These are phyloP conservation scores for Pichia sporocuriosa DNA, from an alignment of 805 yeast species.

Conservation along the genomic window DNA sequence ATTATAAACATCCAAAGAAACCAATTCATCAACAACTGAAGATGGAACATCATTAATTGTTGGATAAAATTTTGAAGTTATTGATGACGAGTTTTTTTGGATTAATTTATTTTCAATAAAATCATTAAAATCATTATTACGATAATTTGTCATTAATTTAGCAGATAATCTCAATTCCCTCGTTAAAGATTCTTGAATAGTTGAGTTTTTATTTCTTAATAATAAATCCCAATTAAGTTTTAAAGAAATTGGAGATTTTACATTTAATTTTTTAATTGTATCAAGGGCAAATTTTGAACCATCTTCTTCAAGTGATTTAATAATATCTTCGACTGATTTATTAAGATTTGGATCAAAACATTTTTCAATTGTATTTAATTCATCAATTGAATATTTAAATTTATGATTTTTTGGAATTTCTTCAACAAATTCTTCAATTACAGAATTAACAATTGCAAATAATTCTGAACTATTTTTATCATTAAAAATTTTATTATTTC, in stretches of 20 bases:
- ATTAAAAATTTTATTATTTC: slow-evolving; percentile 15
- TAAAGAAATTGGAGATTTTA: slow-evolving; percentile 74
- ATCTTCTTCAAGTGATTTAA: slow-evolving; percentile 44
- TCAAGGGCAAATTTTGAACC: slow-evolving; percentile 60
- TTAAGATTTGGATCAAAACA: slow-evolving; percentile 48
- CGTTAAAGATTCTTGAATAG: slow-evolving; percentile 59
- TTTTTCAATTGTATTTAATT: slow-evolving; percentile 58
- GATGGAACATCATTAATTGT: slow-evolving; percentile 65
- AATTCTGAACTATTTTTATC: slow-evolving; percentile 29
- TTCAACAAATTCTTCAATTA: slow-evolving; percentile 73
- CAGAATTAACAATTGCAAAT: slow-evolving; percentile 55
- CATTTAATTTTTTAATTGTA: slow-evolving; percentile 47
- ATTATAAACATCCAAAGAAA: slow-evolving; percentile 21
- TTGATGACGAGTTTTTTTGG: slow-evolving; percentile 30
- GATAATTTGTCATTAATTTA: slow-evolving; percentile 55
- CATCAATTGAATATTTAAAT: slow-evolving; percentile 49
- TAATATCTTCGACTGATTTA: slow-evolving; percentile 45
- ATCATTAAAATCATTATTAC: slow-evolving; percentile 40
- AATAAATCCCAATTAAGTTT: slow-evolving; percentile 65
- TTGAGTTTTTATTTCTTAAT: slow-evolving; percentile 49
- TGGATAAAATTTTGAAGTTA: slow-evolving; percentile 14
- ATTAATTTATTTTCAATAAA: slow-evolving; percentile 48
- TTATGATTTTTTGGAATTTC: slow-evolving; percentile 57
- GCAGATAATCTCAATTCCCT: slow-evolving; percentile 74
- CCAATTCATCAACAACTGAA: slow-evolving; percentile 49